These are phyloP conservation scores for Takashimella koratensis DNA, from an alignment of 1,284 basidiomycete species.

Conservation along the genomic window DNA sequence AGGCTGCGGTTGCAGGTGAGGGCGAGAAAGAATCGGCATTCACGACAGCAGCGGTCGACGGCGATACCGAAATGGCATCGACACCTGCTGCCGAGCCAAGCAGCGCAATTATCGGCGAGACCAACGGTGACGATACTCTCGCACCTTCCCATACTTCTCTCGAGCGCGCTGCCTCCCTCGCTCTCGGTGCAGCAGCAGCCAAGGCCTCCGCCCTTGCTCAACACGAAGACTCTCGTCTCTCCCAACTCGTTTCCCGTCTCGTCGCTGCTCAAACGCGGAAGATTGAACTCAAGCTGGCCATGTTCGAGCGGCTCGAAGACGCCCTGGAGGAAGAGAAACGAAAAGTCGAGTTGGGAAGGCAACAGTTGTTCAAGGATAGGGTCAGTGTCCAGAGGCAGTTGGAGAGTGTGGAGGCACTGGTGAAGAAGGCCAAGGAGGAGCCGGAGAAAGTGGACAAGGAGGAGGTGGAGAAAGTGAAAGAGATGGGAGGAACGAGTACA, in stretches of 20 bases:
- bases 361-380: constrained; percentile 46
- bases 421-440: constrained; percentile 31
- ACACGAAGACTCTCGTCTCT: constrained; percentile 80
- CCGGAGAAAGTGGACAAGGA: not conserved
- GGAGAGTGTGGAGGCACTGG: constrained; percentile 36
- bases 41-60: constrained; percentile 47
- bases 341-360: constrained; percentile 45
- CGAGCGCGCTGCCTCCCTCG: constrained; percentile 73
- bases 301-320: constrained; percentile 88
- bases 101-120: constrained; percentile 17
- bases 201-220: constrained; percentile 77
- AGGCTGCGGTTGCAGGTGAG: constrained; percentile 17
- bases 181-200: constrained; percentile 83
- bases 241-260: constrained; percentile 73
- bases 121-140: constrained; percentile 6
- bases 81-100: constrained; percentile 4
- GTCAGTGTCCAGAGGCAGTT: constrained; percentile 37
- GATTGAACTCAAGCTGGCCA: constrained; percentile 85
- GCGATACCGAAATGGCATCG: constrained; percentile 19
- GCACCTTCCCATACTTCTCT: constrained; percentile 69
- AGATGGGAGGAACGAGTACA: not conserved
- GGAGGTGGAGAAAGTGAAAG: not conserved
- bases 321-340: constrained; percentile 74
- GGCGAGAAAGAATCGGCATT: constrained; percentile 28
- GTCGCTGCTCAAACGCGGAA: constrained; percentile 90